Percentiles rank a stretch among this genome's conserved stretches.
Evolutionary conservation across 352 stramenopile genomes (phyloP).

Genomic region (Peronospora destructor): DNA sequence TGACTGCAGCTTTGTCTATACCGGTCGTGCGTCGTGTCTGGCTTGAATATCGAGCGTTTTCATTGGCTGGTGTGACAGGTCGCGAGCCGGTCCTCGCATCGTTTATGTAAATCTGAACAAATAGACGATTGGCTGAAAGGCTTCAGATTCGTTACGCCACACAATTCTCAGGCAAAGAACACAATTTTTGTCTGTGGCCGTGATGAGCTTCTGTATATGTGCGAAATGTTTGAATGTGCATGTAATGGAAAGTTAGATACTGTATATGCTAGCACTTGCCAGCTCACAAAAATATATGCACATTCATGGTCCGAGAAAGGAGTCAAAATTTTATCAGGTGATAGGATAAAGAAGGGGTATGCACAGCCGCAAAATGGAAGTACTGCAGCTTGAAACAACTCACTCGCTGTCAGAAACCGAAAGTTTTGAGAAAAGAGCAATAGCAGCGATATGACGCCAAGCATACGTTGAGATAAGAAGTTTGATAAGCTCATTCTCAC

Average conservation of each 20-base stretch:
- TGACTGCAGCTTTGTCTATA: conserved; percentile 15
- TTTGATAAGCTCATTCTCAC: background rate
- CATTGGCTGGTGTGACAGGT: conserved; percentile 9
- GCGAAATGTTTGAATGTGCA: no score
- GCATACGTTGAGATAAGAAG: background rate
- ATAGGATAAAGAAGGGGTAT: no score
- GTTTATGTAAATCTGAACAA: conserved; percentile 1
- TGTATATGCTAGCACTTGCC: no score
- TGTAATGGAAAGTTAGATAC: no score
- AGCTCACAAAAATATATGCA: no score
- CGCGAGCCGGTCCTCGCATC: conserved; percentile 12
- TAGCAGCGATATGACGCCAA: background rate
- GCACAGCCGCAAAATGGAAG: no score
- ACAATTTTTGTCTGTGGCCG: no score
- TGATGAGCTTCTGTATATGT: no score
- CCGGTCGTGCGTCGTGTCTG: conserved; percentile 14
- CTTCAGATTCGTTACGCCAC: background rate
- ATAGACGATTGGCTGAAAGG: conserved; percentile 13
- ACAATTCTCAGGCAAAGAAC: no score
- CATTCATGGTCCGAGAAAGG: no score
- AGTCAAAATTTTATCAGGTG: no score
- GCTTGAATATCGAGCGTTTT: conserved; percentile 9
- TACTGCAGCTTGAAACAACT: no score
- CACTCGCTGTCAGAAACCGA: background rate
- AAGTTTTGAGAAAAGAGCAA: background rate